Evolutionary conservation across 2,329 filamentous ascomycete genomes (phyloP), one percentile per base, ranked within the genome.

Genomic region (Arthrobotrys entomopaga): DNA sequence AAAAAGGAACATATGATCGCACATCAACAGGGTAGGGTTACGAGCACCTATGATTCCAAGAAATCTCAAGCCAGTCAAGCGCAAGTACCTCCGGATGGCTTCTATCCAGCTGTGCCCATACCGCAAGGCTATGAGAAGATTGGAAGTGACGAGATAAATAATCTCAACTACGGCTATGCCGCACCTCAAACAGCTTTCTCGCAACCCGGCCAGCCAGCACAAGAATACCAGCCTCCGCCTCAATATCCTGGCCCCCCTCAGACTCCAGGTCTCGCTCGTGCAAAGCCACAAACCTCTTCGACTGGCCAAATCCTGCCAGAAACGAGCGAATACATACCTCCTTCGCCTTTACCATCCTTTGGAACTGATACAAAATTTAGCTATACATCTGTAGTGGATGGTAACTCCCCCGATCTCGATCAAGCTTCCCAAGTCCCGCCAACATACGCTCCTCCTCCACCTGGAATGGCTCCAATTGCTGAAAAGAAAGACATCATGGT

Each of bases 1-100:
- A 81, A 81, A 71, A 82, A 81, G 66, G 80, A 80, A 43, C 78
- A 81, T 0, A 20, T 72, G 16, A 82, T 81, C 52, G 78, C 82
- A 0, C 79, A 81, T n/a, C 46, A 78, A n/a, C 78, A 79, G 1
- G 80, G 67, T 13, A 6, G 19, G 13, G 26, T 64, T 7, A 8
- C 53, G 10, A 11, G 54, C n/a, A 8, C 29, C n/a, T 46, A 22
- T 22, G 61, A 65, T 52, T 15, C 15, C 16, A 57, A 56, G 11
- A 19, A 53, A 20, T 19, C 0, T 3, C 19, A 42, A 19, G 26
- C 24, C n/a, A 40, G 58, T 10, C 16, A 56, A 22, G n/a, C n/a
- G n/a, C 16, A 56, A 34, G 11, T 53, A 2, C 61, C 61, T 2
- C 49, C 69, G 0, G 69, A 73, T 38, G 69, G 69, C 13, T 73